Base-by-base conservation (phyloP, 768 basidiomycete genomes). In the Rhodotorula taiwanensis region DNA sequence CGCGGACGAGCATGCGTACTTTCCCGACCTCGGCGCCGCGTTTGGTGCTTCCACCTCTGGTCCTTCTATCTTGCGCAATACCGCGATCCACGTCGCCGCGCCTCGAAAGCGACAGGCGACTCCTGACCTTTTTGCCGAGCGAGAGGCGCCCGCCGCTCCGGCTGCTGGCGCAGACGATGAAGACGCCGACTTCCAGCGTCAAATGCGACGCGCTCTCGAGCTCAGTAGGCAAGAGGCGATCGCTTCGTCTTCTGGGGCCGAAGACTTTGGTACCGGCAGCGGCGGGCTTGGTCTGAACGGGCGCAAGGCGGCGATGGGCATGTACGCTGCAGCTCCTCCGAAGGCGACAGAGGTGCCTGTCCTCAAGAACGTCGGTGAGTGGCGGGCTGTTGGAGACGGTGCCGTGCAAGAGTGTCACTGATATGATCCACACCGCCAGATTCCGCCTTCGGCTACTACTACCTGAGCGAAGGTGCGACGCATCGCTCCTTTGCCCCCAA, bases 381-480 rank as follows among this genome's bases (percentile, higher is more conserved):
- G n/a, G 31, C 11, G n/a, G n/a, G 4, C 3, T 9, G 9, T 39
- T 39, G 9, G 36, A 39, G 9, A 20, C 21, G 30, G 20, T 11
- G 15, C 33, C 18, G 36, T 9, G 15, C 21, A 15, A 27, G 34
- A 27, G 34, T 23, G 2, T 20, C 23, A 6, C 36, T 44, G 10
- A 27, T 31, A n/a, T 34, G 15, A 16, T 21, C 0, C 13, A 3
- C 15, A 0, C 25, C 4, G 15, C 5, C 62, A 68, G 67, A 69
- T 43, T n/a, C 43, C 1, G 50, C 67, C 0, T 64, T 69, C 25
- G 62, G 49, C 9, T 69, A 60, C 43, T 60, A 27, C 54, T 69
- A 65, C 60, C 67, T 69, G 27, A 47, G 48, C 42, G 60, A 65
- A 27, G n/a, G 67, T 62, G 36, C n/a, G n/a, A 33, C 27, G 59